Evolutionary conservation across 352 stramenopile genomes (phyloP).

Genomic region (Globisporangium camurandrum): DNA sequence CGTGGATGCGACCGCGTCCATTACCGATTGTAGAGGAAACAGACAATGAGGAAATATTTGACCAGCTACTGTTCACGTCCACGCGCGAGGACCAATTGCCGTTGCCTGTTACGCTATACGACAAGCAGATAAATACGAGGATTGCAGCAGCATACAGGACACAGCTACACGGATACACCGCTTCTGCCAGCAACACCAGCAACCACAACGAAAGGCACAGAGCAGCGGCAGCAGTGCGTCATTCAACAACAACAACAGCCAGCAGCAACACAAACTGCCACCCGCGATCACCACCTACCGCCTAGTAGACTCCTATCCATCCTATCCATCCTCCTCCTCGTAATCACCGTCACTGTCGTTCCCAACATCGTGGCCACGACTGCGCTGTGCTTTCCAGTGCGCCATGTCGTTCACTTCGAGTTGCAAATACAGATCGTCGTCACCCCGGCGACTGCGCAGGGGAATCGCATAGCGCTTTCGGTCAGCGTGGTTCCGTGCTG

Average conservation of each 20-base stretch:
- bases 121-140: too few species aligned
- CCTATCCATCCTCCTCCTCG: not conserved
- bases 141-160: too few species aligned
- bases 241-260: not conserved
- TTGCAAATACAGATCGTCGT: constrained; percentile 38
- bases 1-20: not conserved
- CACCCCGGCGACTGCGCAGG: constrained; percentile 22
- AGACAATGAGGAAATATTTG: not conserved
- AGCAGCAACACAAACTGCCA: not conserved
- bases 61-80: not conserved
- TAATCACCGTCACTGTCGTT: not conserved
- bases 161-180: too few species aligned
- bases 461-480: constrained; percentile 36
- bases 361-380: not conserved
- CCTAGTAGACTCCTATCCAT: not conserved
- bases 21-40: constrained; percentile 7
- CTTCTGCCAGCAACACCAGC: too few species aligned
- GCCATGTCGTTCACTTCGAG: constrained; percentile 41
- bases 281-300: constrained; percentile 2
- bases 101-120: too few species aligned
- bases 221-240: not conserved
- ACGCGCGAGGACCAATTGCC: too few species aligned
- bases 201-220: constrained; percentile 8
- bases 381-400: constrained; percentile 25
- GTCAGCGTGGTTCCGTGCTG: constrained; percentile 22